Base-by-base conservation (phyloP, 441 rosid genomes). In the Bocquillonia castaneifolia region DNA sequence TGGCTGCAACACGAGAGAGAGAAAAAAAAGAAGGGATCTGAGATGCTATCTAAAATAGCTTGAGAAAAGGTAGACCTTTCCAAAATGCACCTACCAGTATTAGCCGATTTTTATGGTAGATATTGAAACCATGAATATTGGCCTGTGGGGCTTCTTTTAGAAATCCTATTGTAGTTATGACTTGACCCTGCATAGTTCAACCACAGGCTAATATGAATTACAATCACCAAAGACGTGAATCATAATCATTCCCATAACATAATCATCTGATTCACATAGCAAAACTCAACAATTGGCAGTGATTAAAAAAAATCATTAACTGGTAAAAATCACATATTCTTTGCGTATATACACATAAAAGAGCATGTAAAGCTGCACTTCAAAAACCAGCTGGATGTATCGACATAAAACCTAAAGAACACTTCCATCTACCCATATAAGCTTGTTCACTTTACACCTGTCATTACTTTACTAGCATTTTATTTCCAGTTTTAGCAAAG, bases 71-170 rank as follows among this genome's bases (percentile, higher is more conserved):
- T 60, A 34, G 13, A 20, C 42, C 26, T 23, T 44, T 14, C 29
- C 62, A 42, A 57, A 20, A 73, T 59, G 32, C 18, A 76, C 67
- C 68, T 77, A 90, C 99, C 92, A 85, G 81, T 72, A 94, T 88
- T 45, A 94, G 82, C 63, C 97, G 97, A 80, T 94, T 94, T 80
- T 87, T 94, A 81, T 91, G 92, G 76, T 91, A 94, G 64, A 94
- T 82, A 67, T 85, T 90, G 82, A 94, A 94, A 66, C 98, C 99
- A 63, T 84, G 91, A 70, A 90, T 58, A 68, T 74, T 79, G 56
- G 88, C 74, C 29, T 77, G 79, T 10, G 99, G 99, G 79, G 97
- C 93, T 77, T 92, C 97, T 78, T 94, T 92, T 63, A 90, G 67
- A 85, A 94, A 94, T 47, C 99, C 99, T 58, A 94, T 90, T 26